A percentile compares a stretch with the other conserved stretches of the same genome.
phyloP scores from a whole-genome alignment of 148 eudicot species.

The Pharnaceum exiguum region DNA sequence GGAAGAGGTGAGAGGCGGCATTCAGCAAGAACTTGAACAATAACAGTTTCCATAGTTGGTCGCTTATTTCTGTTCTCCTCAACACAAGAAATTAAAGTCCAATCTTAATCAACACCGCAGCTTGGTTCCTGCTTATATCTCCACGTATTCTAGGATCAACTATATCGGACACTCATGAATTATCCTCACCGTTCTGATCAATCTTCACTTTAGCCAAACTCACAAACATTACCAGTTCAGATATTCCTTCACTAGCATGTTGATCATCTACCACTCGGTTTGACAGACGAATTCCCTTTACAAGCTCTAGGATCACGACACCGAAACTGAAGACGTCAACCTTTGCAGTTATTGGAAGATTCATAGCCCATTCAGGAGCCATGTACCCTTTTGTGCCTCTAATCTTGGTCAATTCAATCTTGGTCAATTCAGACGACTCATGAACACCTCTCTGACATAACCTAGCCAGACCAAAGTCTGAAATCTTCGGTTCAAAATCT shows the following conservation, averaged over 20 bases:
- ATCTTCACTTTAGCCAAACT: conserved; percentile 22
- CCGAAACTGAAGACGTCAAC: conserved; percentile 51
- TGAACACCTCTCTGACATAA: conserved; percentile 35
- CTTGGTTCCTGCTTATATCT: conserved; percentile 31
- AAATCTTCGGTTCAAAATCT: conserved; percentile 38
- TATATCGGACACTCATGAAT: conserved; percentile 24
- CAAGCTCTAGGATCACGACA: conserved; percentile 47
- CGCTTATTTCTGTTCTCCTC: conserved; percentile 45
- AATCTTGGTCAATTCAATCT: conserved; percentile 29
- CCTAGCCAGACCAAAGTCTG: conserved; percentile 50
- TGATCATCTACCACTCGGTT: conserved; percentile 20
- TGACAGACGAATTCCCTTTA: conserved; percentile 41
- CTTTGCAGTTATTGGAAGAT: conserved; percentile 47
- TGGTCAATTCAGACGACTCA: conserved; percentile 24
- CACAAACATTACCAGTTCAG: conserved; percentile 25
- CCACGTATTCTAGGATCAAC: conserved; percentile 44
- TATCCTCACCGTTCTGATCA: conserved; percentile 14
- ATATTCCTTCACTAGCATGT: conserved; percentile 7
- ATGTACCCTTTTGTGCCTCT: conserved; percentile 58
- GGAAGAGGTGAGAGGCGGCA: no score
- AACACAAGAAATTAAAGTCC: conserved; percentile 36
- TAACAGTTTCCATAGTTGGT: no score
- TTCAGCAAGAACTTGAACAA: no score
- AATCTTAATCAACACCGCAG: conserved; percentile 22
- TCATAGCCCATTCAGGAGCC: conserved; percentile 58